Conservation (phyloP, 2,329 filamentous ascomycete species). For the Calonectria henricotiae region DNA sequence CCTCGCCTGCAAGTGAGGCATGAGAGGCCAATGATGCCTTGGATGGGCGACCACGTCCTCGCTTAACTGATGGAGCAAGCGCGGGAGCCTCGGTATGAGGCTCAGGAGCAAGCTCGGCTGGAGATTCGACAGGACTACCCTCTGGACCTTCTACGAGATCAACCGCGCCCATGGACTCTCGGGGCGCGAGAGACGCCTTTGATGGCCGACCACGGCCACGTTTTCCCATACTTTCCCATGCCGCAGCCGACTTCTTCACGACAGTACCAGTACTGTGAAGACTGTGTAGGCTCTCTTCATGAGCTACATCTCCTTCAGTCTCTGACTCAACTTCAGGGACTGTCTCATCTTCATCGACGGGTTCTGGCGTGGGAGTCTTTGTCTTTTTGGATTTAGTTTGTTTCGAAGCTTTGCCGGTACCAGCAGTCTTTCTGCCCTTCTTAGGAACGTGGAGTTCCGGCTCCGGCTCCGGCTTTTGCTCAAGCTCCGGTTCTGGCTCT, state of each 20-base stretch:
- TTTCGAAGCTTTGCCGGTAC: constrained; percentile 69
- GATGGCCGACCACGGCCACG: constrained; percentile 53
- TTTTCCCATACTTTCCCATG: constrained; percentile 45
- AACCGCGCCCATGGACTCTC: constrained; percentile 49
- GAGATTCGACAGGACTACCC: constrained; percentile 35
- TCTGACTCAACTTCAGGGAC: constrained; percentile 37
- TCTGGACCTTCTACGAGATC: constrained; percentile 46
- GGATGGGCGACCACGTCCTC: constrained; percentile 53
- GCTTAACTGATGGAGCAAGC: constrained; percentile 35
- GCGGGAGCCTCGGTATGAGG: background rate
- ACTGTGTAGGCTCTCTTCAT: constrained; percentile 61
- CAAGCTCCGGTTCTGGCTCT: constrained; percentile 11
- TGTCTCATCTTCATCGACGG: constrained; percentile 47
- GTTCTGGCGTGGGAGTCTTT: constrained; percentile 56
- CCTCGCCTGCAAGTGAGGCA: constrained; percentile 45
- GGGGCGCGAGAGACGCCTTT: constrained; percentile 54
- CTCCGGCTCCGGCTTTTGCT: constrained; percentile 7
- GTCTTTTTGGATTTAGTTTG: constrained; percentile 66
- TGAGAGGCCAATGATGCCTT: constrained; percentile 54
- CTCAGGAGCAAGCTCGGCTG: constrained; percentile 15
- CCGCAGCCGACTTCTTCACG: constrained; percentile 56
- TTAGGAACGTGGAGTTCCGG: constrained; percentile 65
- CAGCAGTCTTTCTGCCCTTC: constrained; percentile 70
- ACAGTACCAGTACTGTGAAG: constrained; percentile 63
- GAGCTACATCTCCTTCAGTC: constrained; percentile 42